These are phyloP conservation scores for Leccinum olivaceopallidum DNA, from an alignment of 768 basidiomycete species.

Conservation along the genomic window DNA sequence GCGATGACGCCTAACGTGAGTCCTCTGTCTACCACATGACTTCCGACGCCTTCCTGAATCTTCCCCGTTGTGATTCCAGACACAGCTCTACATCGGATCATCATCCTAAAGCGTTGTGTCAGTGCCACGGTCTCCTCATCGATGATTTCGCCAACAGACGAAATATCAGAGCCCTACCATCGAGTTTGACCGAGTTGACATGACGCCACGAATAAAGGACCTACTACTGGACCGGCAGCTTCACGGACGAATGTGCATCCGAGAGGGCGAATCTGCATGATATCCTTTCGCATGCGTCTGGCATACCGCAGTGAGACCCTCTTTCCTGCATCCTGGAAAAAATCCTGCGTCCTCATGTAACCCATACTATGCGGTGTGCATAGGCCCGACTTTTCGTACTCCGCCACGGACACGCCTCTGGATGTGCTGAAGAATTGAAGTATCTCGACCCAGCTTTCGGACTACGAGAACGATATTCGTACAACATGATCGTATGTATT, in stretches of 20 bases:
- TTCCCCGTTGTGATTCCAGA: constrained; percentile 18
- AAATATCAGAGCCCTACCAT: constrained; percentile 38
- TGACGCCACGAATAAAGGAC: constrained; percentile 36
- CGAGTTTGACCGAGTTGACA: constrained; percentile 27
- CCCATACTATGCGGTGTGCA: no score
- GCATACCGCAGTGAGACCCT: constrained; percentile 35
- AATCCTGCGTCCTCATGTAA: no score
- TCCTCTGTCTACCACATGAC: neutral
- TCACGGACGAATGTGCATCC: constrained; percentile 39
- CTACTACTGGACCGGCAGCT: constrained; percentile 44
- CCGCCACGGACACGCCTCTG: constrained; percentile 26
- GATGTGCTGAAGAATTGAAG: constrained; percentile 28
- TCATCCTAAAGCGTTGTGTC: constrained; percentile 40
- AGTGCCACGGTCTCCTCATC: constrained; percentile 41
- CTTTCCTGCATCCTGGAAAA: neutral
- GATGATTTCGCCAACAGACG: constrained; percentile 38
- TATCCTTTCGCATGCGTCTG: constrained; percentile 41
- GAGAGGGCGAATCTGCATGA: constrained; percentile 38
- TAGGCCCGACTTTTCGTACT: constrained; percentile 39
- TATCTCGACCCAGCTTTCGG: constrained; percentile 35
- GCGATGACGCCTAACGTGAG: constrained; percentile 35
- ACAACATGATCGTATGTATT: constrained; percentile 38
- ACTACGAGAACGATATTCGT: constrained; percentile 38
- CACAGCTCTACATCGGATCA: constrained; percentile 38
- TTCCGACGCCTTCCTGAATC: no score